phyloP scores from a whole-genome alignment of 2,329 filamentous ascomycete genomes.

The Pseudogymnoascus destructans region DNA sequence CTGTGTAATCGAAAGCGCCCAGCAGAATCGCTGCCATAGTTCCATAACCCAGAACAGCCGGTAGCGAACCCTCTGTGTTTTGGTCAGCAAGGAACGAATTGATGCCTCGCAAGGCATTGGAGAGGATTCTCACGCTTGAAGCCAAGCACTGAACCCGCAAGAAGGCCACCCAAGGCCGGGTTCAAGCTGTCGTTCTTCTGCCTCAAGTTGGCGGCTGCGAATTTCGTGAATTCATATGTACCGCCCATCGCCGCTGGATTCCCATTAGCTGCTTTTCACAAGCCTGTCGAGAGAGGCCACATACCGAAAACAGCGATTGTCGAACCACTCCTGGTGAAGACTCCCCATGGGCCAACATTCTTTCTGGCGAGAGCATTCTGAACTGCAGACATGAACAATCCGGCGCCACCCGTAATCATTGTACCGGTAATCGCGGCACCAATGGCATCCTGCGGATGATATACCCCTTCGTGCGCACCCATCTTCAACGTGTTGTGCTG shows the following conservation, averaged over 20 bases:
- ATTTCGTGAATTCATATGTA: slow-evolving; percentile 52
- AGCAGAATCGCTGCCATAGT: slow-evolving; percentile 41
- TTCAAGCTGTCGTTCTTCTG: slow-evolving; percentile 56
- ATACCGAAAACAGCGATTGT: slow-evolving; percentile 56
- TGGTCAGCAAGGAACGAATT: slow-evolving; percentile 5
- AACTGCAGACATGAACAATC: slow-evolving; percentile 61
- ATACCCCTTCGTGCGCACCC: slow-evolving; percentile 39
- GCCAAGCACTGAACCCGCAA: slow-evolving; percentile 49
- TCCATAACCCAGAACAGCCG: slow-evolving; percentile 53
- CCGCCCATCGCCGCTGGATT: slow-evolving; percentile 51
- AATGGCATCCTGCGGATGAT: slow-evolving; percentile 65
- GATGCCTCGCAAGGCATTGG: not conserved
- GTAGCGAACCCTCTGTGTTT: slow-evolving; percentile 27
- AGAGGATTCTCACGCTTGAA: slow-evolving; percentile 37
- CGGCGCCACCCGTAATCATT: slow-evolving; percentile 51
- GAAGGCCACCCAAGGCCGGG: slow-evolving; percentile 50
- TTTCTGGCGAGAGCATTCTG: slow-evolving; percentile 76
- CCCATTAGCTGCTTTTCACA: slow-evolving; percentile 12
- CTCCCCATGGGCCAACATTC: slow-evolving; percentile 68
- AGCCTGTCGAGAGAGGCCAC: slow-evolving; percentile 17
- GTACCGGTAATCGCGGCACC: slow-evolving; percentile 51
- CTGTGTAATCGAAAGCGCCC: slow-evolving; percentile 49
- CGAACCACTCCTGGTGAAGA: slow-evolving; percentile 67
- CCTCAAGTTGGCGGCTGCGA: slow-evolving; percentile 54
- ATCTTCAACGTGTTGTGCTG: slow-evolving; percentile 25